Conservation (phyloP, 2,329 filamentous ascomycete genomes). For the Colletotrichum gloeosporioides region DNA sequence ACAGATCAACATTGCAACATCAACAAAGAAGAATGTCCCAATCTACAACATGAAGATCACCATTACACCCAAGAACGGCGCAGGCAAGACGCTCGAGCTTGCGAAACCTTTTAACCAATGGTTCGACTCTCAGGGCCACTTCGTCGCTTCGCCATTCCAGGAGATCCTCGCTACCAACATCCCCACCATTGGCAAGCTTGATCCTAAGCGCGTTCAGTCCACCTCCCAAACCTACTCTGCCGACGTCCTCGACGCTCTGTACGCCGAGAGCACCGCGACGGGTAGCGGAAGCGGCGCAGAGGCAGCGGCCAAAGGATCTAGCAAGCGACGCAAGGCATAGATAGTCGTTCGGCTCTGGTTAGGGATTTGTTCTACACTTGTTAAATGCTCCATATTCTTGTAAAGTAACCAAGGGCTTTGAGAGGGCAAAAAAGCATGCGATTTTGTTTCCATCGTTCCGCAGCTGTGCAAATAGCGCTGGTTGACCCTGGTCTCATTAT, state of each 20-base stretch:
- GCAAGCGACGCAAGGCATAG: conserved; percentile 53
- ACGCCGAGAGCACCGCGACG: conserved; percentile 36
- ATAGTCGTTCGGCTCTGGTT: neutral
- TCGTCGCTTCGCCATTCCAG: conserved; percentile 80
- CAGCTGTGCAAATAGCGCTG: neutral
- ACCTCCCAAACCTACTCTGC: conserved; percentile 42
- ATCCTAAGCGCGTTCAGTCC: conserved; percentile 61
- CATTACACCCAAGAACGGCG: conserved; percentile 46
- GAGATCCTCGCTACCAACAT: conserved; percentile 75
- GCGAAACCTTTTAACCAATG: conserved; percentile 73
- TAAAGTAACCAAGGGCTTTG: neutral
- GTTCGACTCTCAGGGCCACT: conserved; percentile 77
- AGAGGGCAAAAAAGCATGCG: neutral
- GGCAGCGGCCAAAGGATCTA: conserved; percentile 42
- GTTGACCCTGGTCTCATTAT: neutral
- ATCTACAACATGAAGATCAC: conserved; percentile 78
- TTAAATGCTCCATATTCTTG: neutral
- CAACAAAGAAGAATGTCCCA: conserved; percentile 79
- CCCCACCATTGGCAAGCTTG: conserved; percentile 67
- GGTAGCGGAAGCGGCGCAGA: conserved; percentile 35
- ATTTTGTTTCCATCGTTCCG: neutral
- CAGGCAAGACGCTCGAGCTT: conserved; percentile 55
- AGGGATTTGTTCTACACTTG: neutral
- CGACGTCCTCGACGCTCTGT: conserved; percentile 54
- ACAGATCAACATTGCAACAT: conserved; percentile 76